Evolutionary conservation across 331 rosid species (phyloP), one percentile per base, ranked within the genome.

Genomic region (Phaseolus coccineus): DNA sequence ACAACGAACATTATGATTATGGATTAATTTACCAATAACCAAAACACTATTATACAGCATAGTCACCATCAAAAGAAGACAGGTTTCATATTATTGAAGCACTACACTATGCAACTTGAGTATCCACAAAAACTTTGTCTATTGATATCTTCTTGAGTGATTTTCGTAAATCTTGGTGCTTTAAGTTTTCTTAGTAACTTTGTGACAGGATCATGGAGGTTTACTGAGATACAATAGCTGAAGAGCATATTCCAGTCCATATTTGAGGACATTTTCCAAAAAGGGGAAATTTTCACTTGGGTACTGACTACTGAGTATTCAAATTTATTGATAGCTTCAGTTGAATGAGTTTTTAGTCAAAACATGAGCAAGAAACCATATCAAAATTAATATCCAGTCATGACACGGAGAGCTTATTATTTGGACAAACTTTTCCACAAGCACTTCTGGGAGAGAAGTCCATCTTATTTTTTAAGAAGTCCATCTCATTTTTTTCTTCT

Each of bases 161-260:
- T 48, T 59, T 35, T 64, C 6, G 35, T 30, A 28, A 80, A 77
- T 31, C 39, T 66, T 8, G 2, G 19, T 35, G 74, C 8, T 53
- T 57, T 62, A 80, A 56, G 58, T 62, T 61, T 71, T 22, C 42
- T 28, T 4, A 61, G 63, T 40, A 62, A 52, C 63, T 6, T 42
- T 11, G 27, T 63, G 42, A 12, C 74, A 52, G 31, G 53, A 77
- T 22, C 82, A 70, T 63, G 53, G 46, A 70, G 33, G 73, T 51
- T 77, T 51, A 51, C 61, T 5, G 22, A 22, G 14, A 71, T 61
- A 31, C 27, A 50, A 64, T 42, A 46, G 33, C 78, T 35, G n/a
- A 24, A 35, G 39, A 71, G 59, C 68, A 37, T 22, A 39, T 19
- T 8, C 3, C 6, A 11, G 50, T 30, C 37, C 24, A n/a, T 13